These are phyloP conservation scores for Aegilops speltoides DNA, from an alignment of 176 grass and related monocot genomes.

Conservation along the genomic window DNA sequence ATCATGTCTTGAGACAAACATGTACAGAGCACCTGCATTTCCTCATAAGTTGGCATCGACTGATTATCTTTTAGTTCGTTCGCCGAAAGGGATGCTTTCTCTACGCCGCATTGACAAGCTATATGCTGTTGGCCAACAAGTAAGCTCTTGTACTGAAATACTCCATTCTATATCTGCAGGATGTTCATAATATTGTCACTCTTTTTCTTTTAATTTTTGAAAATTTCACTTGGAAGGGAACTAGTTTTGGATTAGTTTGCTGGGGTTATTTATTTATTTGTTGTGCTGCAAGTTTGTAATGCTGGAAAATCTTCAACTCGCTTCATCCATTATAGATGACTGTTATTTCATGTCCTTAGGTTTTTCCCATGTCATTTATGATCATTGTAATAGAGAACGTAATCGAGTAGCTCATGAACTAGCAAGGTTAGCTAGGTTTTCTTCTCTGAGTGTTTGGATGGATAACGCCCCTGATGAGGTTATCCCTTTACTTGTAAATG, in stretches of 20 bases:
- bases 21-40: conserved; percentile 93
- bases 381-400: no score
- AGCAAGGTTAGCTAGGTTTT: no score
- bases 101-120: conserved; percentile 80
- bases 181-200: conserved; percentile 3
- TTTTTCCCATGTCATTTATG: no score
- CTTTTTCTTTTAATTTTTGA: background rate
- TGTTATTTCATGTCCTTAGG: no score
- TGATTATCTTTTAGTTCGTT: conserved; percentile 96
- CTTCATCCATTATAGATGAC: no score
- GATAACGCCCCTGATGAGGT: no score
- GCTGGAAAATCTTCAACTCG: background rate
- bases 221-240: background rate
- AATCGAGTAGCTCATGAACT: no score
- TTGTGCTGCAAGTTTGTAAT: conserved; percentile 7
- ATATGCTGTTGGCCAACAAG: conserved; percentile 92
- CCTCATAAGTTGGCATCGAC: conserved; percentile 72
- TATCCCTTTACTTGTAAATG: no score
- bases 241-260: conserved; percentile 1
- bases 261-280: conserved; percentile 10
- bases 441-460: no score
- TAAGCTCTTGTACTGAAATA: conserved; percentile 39
- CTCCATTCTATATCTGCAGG: conserved; percentile 18
- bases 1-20: conserved; percentile 91
- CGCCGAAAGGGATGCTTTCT: conserved; percentile 82